A percentile compares a stretch with the other conserved stretches of the same genome.
Evolutionary conservation across 768 basidiomycete species (phyloP).

Genomic region (Tulasnella sp.): DNA sequence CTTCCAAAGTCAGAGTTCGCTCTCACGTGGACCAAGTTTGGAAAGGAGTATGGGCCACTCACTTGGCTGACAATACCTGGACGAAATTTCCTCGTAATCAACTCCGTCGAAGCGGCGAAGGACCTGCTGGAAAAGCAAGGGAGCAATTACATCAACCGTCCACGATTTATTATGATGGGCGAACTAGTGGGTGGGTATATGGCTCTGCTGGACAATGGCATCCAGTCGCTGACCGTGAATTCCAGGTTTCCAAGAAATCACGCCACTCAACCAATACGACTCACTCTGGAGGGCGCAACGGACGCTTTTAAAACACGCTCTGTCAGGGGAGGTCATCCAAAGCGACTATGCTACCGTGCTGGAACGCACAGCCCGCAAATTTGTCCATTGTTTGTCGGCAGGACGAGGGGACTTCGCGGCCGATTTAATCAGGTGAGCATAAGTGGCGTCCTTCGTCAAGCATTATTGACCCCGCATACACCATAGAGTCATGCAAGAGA

Average conservation of each 20-base stretch:
- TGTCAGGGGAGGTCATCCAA: neutral
- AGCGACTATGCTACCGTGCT: neutral
- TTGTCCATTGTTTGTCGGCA: neutral
- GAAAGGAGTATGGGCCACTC: slow-evolving; percentile 1
- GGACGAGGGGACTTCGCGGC: neutral
- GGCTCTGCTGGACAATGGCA: neutral
- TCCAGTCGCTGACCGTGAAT: too few species aligned
- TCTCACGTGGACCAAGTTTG: neutral
- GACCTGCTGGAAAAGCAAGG: slow-evolving; percentile 17
- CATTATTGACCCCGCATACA: neutral
- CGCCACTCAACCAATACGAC: neutral
- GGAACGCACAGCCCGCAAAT: neutral
- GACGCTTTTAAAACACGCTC: neutral
- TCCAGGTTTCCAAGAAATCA: neutral
- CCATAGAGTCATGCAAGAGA: neutral
- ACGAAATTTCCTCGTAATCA: slow-evolving; percentile 9
- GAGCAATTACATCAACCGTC: slow-evolving; percentile 14
- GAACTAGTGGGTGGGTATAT: neutral
- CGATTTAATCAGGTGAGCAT: neutral
- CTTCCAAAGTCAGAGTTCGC: neutral
- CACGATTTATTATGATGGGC: neutral
- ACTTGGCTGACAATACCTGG: slow-evolving; percentile 7
- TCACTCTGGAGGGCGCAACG: neutral
- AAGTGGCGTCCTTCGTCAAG: neutral
- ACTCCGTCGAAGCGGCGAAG: slow-evolving; percentile 4